phyloP scores from a whole-genome alignment of 2,329 filamentous ascomycete species.

The Diaporthe australafricana region DNA sequence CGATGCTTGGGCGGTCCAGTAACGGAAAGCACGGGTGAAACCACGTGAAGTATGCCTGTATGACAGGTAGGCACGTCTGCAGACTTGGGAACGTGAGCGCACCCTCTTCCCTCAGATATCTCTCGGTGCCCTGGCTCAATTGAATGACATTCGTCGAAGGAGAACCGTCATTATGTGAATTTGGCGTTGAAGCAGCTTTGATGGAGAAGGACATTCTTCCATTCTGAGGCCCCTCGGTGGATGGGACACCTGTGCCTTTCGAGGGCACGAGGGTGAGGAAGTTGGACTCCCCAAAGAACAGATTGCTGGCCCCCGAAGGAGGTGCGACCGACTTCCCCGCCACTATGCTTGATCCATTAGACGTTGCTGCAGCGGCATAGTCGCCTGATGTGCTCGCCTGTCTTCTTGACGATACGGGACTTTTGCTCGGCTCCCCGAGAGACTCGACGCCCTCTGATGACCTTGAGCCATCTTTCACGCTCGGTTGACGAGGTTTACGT shows the following conservation, averaged over 20 bases:
- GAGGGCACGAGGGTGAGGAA: conserved; percentile 49
- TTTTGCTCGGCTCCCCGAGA: background rate
- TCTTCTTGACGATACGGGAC: background rate
- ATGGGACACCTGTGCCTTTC: background rate
- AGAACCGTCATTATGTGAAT: conserved; percentile 28
- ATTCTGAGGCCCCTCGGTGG: conserved; percentile 26
- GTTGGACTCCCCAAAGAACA: conserved; percentile 54
- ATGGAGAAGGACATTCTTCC: conserved; percentile 39
- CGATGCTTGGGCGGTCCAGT: conserved; percentile 30
- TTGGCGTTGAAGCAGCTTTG: conserved; percentile 28
- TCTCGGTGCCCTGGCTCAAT: conserved; percentile 38
- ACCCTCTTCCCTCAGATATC: conserved; percentile 40
- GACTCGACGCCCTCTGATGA: background rate
- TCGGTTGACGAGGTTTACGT: conserved; percentile 33
- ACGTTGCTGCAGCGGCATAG: background rate
- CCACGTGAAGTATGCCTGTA: conserved; percentile 41
- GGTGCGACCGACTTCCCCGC: conserved; percentile 32
- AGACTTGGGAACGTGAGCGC: conserved; percentile 39
- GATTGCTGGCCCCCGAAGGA: conserved; percentile 42
- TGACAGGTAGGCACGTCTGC: conserved; percentile 38
- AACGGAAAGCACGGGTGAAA: conserved; percentile 36
- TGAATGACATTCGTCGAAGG: conserved; percentile 33
- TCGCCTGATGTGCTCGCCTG: conserved; percentile 4
- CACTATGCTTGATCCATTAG: background rate
- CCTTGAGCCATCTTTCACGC: conserved; percentile 17